Conservation (phyloP, 2,329 filamentous ascomycete genomes). For the Simplicillium sp. region DNA sequence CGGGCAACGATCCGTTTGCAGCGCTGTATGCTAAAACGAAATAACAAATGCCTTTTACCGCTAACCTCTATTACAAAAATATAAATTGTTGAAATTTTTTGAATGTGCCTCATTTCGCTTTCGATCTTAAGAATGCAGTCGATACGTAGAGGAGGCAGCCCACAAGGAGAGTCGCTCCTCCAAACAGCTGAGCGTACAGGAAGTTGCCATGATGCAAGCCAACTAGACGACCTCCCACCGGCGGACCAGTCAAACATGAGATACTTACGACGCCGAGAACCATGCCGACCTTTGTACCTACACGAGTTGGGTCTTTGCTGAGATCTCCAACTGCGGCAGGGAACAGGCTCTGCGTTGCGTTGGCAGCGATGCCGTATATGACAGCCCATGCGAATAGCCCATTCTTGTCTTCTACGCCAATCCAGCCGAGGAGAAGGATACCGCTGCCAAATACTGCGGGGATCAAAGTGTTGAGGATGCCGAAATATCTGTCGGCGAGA, state of each 20-base stretch:
- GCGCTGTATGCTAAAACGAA: neutral
- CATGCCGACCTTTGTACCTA: conserved; percentile 2
- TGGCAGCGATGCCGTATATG: conserved; percentile 6
- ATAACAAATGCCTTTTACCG: neutral
- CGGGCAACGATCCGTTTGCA: conserved; percentile 40
- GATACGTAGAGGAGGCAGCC: neutral
- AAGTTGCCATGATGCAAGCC: conserved; percentile 1
- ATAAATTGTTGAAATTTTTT: neutral
- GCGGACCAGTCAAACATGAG: conserved; percentile 1
- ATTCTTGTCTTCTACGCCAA: neutral
- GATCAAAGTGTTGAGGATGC: conserved; percentile 9
- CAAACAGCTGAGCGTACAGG: conserved; percentile 1
- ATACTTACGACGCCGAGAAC: neutral
- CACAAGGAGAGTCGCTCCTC: neutral
- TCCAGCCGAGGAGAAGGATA: conserved; percentile 2
- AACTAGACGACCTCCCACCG: neutral
- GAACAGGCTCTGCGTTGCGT: conserved; percentile 3
- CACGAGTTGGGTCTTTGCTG: conserved; percentile 3
- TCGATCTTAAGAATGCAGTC: neutral
- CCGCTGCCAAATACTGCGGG: conserved; percentile 5
- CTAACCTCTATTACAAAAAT: neutral
- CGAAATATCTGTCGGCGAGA: conserved; percentile 10
- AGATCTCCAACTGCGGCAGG: conserved; percentile 1
- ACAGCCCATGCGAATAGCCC: conserved; percentile 8
- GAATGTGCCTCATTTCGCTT: neutral